Evolutionary conservation across 2,329 filamentous ascomycete species (phyloP).

Genomic region (Lasiodiplodia hormozganensis): DNA sequence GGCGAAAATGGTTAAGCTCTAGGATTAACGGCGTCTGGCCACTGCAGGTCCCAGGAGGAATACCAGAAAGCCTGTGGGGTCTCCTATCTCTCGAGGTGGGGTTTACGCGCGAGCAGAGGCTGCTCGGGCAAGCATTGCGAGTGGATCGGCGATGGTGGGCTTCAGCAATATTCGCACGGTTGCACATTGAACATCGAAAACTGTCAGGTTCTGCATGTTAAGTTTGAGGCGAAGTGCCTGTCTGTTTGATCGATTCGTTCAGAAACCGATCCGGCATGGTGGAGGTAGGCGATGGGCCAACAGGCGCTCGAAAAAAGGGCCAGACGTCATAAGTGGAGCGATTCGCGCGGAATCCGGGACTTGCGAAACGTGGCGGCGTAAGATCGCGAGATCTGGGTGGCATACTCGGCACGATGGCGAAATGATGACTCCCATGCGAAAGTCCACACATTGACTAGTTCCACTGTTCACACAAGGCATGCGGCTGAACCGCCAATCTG

Average conservation of each 20-base stretch:
- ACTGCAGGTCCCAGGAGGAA: neutral
- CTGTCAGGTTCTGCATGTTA: neutral
- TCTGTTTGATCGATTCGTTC: neutral
- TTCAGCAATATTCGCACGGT: neutral
- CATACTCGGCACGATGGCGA: neutral
- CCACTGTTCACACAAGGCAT: neutral
- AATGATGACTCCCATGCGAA: neutral
- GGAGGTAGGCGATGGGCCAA: neutral
- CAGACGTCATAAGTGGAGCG: constrained; percentile 14
- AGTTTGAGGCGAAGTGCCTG: neutral
- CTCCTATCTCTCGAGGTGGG: neutral
- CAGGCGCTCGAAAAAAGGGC: neutral
- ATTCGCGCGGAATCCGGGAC: neutral
- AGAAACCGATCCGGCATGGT: neutral
- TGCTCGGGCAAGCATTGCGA: neutral
- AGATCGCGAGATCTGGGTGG: neutral
- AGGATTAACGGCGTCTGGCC: neutral
- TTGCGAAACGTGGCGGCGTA: constrained; percentile 3
- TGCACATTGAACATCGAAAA: neutral
- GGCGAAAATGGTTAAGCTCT: neutral
- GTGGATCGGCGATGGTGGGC: constrained; percentile 1
- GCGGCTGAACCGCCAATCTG: neutral
- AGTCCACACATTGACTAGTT: neutral
- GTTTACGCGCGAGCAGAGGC: neutral
- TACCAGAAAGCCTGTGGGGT: constrained; percentile 7